Evolutionary conservation across 169 alveolate species (phyloP), one percentile per base, ranked within the genome.

Genomic region (Neospora caninum): DNA sequence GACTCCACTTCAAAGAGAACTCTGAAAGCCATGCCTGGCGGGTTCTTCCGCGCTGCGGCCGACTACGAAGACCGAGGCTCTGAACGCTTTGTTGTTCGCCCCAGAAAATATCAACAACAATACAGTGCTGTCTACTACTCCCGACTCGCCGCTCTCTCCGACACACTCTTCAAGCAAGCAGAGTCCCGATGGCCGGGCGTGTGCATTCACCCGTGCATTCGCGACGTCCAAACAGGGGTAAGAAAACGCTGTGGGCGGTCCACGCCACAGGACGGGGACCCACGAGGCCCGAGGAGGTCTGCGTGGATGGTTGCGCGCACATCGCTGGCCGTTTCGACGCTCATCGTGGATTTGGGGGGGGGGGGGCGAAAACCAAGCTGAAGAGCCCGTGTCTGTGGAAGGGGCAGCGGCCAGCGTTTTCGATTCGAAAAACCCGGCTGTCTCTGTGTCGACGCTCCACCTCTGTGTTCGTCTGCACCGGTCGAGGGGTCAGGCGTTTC

Each of bases 81-180:
- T 2, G 18, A 9, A 0, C n/a, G 89, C 38, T 82, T 82, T 31
- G 67, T 38, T 41, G 25, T 82, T 31, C 89, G 41, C 41, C 29
- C 54, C n/a, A 13, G 89, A 27, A 41, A 41, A 27, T 82, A 82
- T 27, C 89, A 82, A 31, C 89, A 82, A 67, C 89, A 82, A 25
- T 82, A 82, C 89, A 82, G 89, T 36, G 64, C 69, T 7, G 89
- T 82, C 69, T 82, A 82, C 64, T 82, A 31, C 64, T 25, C 89
- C 67, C 2, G 89, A 82, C 89, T 82, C 41, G 58, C 89, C 10
- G 67, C 89, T 4, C 34, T 82, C 31, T 42, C 53, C 10, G 41
- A 38, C 13, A 18, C 36, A 0, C 89, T 82, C 18, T 29, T 82
- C 41, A 7, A 49, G 18, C 69, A 42, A 41, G 89, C 89, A 16